phyloP scores from a whole-genome alignment of 306 rosid species.

The Castanopsis chinensis region DNA sequence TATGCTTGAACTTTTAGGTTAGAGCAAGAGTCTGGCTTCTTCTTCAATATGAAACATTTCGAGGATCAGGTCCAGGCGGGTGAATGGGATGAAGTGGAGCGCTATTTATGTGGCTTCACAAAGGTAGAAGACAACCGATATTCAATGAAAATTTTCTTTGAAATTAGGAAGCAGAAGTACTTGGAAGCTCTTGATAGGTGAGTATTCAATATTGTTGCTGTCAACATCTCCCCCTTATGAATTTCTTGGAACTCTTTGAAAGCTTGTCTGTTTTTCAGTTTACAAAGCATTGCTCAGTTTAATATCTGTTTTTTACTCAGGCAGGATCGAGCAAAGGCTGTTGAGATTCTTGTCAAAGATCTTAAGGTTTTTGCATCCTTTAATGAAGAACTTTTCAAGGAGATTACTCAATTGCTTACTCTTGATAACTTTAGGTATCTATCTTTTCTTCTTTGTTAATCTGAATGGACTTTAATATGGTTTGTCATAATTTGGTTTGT shows the following conservation, averaged over 20 bases:
- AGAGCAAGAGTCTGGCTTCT: conserved; percentile 49
- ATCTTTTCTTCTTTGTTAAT: neutral
- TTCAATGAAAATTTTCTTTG: conserved; percentile 49
- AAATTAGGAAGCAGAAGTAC: conserved; percentile 50
- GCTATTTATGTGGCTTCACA: conserved; percentile 46
- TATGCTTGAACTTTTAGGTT: conserved; percentile 26
- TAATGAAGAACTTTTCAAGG: conserved; percentile 51
- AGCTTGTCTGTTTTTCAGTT: neutral
- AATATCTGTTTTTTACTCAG: conserved; percentile 17
- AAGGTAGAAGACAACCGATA: conserved; percentile 50
- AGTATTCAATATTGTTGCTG: neutral
- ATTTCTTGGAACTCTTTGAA: neutral
- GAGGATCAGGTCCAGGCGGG: conserved; percentile 55
- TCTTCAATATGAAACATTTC: conserved; percentile 50
- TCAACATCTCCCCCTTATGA: neutral
- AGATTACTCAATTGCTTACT: conserved; percentile 47
- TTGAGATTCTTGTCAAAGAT: conserved; percentile 50
- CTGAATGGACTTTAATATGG: neutral
- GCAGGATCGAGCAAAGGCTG: conserved; percentile 50
- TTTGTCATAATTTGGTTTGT: conserved; percentile 2
- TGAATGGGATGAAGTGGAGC: conserved; percentile 54
- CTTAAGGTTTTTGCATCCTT: conserved; percentile 47
- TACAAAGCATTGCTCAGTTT: conserved; percentile 1
- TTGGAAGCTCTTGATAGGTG: conserved; percentile 55
- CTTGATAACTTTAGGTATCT: conserved; percentile 44